Base-by-base conservation (phyloP, 805 yeast species). In the Saccharomycopsis malanga region DNA sequence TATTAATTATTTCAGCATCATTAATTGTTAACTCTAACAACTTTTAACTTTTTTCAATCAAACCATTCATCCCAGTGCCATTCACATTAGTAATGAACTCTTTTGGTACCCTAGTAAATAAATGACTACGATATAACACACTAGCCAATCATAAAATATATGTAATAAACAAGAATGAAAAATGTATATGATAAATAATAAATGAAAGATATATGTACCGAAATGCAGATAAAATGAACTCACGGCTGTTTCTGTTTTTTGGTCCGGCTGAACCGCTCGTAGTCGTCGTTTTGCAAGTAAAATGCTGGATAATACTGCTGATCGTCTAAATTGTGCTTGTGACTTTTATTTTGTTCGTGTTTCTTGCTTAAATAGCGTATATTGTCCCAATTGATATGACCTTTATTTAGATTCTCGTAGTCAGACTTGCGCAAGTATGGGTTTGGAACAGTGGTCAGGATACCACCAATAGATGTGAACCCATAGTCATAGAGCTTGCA, bases 401-500 rank as follows among this genome's bases (percentile, higher is more conserved):
- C 39, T 7, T 17, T 20, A 21, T 17, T 46, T 30, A 40, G 32
- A 24, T 36, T 32, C 14, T 35, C 42, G 24, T 34, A 51, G 2
- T 45, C 54, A 2, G 46, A 39, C 9, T 53, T 54, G 23, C 56
- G 57, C 42, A 84, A 61, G 46, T 66, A 70, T 10, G 95, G 95
- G 60, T 93, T 93, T 29, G 75, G 78, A 2, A 73, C 57, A 0
- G 98, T 91, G 37, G 78, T 74, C 46, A 74, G 66, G 1, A 78
- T 66, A 0, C 95, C 93, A 2, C 98, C 98, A 17, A 93, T 64
- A 1, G 96, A 86, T 1, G 98, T 89, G 58, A 83, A 93, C 0
- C 98, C 98, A 32, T 56, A 47, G 55, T 84, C 94, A 58, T 93
- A 93, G 47, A 93, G 65, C 2, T 60, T 56, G 61, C 98, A 91